These are phyloP conservation scores for Coniochaeta sp. DNA, from an alignment of 2,329 filamentous ascomycete genomes.

Conservation along the genomic window DNA sequence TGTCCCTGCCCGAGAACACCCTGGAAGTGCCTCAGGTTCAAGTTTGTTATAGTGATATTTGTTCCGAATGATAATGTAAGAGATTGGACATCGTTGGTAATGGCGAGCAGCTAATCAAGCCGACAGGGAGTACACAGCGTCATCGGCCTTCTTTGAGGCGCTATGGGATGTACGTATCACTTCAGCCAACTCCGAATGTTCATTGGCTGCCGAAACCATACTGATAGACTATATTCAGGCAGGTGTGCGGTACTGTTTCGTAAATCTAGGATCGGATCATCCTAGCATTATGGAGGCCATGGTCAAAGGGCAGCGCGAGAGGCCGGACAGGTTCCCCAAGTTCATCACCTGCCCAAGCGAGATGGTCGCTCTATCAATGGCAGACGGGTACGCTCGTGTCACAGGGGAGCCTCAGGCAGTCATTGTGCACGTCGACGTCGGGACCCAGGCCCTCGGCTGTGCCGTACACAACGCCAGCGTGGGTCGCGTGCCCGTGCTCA, in stretches of 20 bases:
- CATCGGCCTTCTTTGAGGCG: too few relatives aligned
- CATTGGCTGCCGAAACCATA: too few relatives aligned
- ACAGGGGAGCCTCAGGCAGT: slow-evolving; percentile 64
- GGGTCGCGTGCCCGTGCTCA: slow-evolving; percentile 62
- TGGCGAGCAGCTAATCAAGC: too few relatives aligned
- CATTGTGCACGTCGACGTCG: slow-evolving; percentile 69
- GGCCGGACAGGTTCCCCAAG: slow-evolving; percentile 41
- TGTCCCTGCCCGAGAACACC: too few relatives aligned
- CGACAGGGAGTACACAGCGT: too few relatives aligned
- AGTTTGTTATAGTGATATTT: too few relatives aligned
- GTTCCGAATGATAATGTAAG: too few relatives aligned
- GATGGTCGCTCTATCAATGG: slow-evolving; percentile 73
- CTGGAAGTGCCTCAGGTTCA: too few relatives aligned
- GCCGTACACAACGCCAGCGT: slow-evolving; percentile 68
- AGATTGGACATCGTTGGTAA: too few relatives aligned
- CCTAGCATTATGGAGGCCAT: slow-evolving; percentile 68
- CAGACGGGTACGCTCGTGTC: slow-evolving; percentile 64
- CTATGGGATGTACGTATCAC: too few relatives aligned
- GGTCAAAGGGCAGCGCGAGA: slow-evolving; percentile 56
- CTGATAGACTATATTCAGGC: too few relatives aligned
- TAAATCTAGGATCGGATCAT: slow-evolving; percentile 44
- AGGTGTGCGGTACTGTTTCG: background rate
- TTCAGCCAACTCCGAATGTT: too few relatives aligned
- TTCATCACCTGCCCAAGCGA: slow-evolving; percentile 58
- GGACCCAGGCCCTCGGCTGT: slow-evolving; percentile 67